phyloP scores from a whole-genome alignment of 768 basidiomycete species.

The Amanita rubescens region DNA sequence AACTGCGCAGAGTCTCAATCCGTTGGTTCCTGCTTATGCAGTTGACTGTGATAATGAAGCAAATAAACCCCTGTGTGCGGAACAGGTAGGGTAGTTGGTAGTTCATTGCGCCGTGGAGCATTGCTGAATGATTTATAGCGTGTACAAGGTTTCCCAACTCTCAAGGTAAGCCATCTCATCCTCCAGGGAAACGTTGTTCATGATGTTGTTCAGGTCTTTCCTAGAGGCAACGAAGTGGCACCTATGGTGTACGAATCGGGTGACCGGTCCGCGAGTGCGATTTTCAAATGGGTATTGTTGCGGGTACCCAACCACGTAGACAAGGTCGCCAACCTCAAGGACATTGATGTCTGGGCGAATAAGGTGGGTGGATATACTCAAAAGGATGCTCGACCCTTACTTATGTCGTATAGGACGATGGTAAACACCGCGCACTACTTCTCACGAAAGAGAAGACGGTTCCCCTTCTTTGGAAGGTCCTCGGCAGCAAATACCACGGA shows the following conservation, averaged over 20 bases:
- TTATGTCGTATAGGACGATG: slow-evolving; percentile 19
- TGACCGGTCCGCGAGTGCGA: slow-evolving; percentile 62
- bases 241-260: slow-evolving; percentile 59
- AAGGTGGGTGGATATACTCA: slow-evolving; percentile 38
- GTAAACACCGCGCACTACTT: slow-evolving; percentile 53
- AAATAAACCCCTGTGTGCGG: slow-evolving; percentile 78
- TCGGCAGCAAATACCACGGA: slow-evolving; percentile 64
- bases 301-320: slow-evolving; percentile 68
- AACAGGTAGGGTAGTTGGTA: slow-evolving; percentile 42
- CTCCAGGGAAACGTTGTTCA: no score
- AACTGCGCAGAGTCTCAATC: slow-evolving; percentile 70
- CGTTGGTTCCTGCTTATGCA: slow-evolving; percentile 83
- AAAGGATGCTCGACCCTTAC: background rate
- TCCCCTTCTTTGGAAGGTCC: slow-evolving; percentile 75
- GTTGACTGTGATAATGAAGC: slow-evolving; percentile 84
- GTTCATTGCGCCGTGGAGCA: background rate
- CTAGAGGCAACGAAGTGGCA: slow-evolving; percentile 57
- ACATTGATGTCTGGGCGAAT: slow-evolving; percentile 61
- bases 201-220: slow-evolving; percentile 49
- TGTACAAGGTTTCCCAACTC: slow-evolving; percentile 87
- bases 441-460: slow-evolving; percentile 70
- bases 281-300: slow-evolving; percentile 71
- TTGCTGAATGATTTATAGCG: slow-evolving; percentile 29
- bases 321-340: slow-evolving; percentile 46
- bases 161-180: slow-evolving; percentile 50